Base-by-base conservation (phyloP, 2,329 filamentous ascomycete species). In the Pseudocercospora pini-densiflorae region DNA sequence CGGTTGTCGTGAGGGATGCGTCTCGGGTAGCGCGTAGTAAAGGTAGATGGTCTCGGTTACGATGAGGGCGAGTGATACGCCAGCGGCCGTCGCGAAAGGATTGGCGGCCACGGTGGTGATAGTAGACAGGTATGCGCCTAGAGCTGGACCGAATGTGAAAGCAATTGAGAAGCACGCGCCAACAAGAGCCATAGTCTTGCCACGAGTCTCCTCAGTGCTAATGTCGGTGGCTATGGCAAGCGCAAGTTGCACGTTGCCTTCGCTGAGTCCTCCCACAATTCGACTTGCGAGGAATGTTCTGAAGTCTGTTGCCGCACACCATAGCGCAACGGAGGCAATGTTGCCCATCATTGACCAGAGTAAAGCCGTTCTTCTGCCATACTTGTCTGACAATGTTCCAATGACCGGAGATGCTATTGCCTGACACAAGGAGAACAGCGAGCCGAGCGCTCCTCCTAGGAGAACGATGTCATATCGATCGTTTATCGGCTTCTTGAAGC, bases 171-270 rank as follows among this genome's bases (percentile, higher is more conserved):
- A 99, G 82, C 95, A 98, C 14, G 92, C 94, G 66, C 95, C 95
- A 29, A 99, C 94, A 62, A 99, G 85, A 7, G 95, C 95, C 93
- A 99, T 97, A 49, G 95, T 97, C 21, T 92, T 89, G 23, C 94
- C 93, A 29, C 95, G 88, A 75, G 90, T 91, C 64, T 87, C 86
- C 72, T 94, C 91, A 74, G 96, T 93, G 51, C 92, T 97, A 71
- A 99, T 94, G 78, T 99, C 95, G 45, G 94, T 95, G 19, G 95
- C 95, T 78, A 99, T 98, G 49, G 95, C 94, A 69, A 94, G 95
- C 4, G 95, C 94, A 14, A 99, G 85, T 82, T 99, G 95, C 2
- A 99, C 92, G 74, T 99, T 99, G 69, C 95, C 95, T 82, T 99
- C 95, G 64, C 94, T 97, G 70, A 99, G 81, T 0, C 95, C 95